A percentile compares a stretch with the other conserved stretches of the same genome.
These are phyloP conservation scores for Cyclocybe cylindracea DNA, from an alignment of 768 basidiomycete species.

Conservation along the genomic window DNA sequence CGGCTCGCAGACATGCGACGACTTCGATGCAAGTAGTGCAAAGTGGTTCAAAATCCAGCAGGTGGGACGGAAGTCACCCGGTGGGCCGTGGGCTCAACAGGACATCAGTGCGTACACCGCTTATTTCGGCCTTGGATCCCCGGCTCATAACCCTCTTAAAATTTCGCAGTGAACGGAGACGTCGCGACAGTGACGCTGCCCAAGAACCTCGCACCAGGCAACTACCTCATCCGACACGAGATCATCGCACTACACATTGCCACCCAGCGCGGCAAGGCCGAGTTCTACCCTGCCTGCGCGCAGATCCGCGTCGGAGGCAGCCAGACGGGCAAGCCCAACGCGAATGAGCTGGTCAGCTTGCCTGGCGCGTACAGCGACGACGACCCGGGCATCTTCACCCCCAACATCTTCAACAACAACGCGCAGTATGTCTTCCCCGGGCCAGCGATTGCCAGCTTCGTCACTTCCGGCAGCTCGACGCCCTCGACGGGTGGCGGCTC, in stretches of 20 bases:
- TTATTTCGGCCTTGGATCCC: not conserved
- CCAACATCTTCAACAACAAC: slow-evolving; percentile 35
- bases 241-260: slow-evolving; percentile 78
- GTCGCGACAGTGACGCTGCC: slow-evolving; percentile 47
- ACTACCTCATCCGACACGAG: slow-evolving; percentile 79
- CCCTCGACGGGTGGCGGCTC: not conserved
- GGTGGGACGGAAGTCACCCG: slow-evolving; percentile 39
- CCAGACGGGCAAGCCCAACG: slow-evolving; percentile 45
- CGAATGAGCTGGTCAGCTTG: slow-evolving; percentile 57
- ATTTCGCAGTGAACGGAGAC: slow-evolving; percentile 36
- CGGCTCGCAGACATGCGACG: slow-evolving; percentile 50
- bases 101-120: slow-evolving; percentile 45
- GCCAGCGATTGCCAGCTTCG: slow-evolving; percentile 46
- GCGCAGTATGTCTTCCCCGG: slow-evolving; percentile 50
- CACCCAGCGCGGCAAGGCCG: slow-evolving; percentile 57
- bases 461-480: slow-evolving; percentile 14
- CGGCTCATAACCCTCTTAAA: not conserved
- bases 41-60: slow-evolving; percentile 78
- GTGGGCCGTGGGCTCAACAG: slow-evolving; percentile 51
- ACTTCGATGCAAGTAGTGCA: slow-evolving; percentile 39
- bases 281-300: slow-evolving; percentile 79
- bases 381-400: slow-evolving; percentile 71
- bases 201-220: slow-evolving; percentile 57
- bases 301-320: slow-evolving; percentile 58
- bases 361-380: slow-evolving; percentile 74